phyloP scores from a whole-genome alignment of 2,329 filamentous ascomycete genomes.

The Nigrospora oryzae region DNA sequence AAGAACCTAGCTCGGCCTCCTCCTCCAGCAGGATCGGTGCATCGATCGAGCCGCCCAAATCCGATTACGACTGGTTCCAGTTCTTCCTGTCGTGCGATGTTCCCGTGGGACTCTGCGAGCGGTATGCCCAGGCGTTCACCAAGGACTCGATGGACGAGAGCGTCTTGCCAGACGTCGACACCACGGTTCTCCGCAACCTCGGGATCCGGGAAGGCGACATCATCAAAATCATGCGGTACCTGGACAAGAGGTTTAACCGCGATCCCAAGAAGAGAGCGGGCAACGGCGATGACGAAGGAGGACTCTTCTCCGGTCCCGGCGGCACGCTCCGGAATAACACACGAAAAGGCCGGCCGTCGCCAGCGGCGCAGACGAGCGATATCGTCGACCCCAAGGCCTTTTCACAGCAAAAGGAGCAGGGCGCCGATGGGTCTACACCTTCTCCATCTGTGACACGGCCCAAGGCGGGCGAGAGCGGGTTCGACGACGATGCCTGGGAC shows the following conservation, averaged over 20 bases:
- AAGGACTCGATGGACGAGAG: constrained; percentile 96
- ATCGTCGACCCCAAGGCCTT: constrained; percentile 84
- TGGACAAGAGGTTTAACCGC: constrained; percentile 75
- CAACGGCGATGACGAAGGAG: constrained; percentile 47
- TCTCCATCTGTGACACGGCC: constrained; percentile 17
- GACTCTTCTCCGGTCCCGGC: constrained; percentile 89
- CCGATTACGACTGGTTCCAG: constrained; percentile 96
- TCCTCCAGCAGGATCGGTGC: constrained; percentile 41
- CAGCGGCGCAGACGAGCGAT: constrained; percentile 78
- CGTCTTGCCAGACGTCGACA: constrained; percentile 81
- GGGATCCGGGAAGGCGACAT: constrained; percentile 97
- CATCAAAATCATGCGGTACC: constrained; percentile 81
- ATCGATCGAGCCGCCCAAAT: constrained; percentile 52
- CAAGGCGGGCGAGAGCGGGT: constrained; percentile 44
- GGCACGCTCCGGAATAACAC: constrained; percentile 90
- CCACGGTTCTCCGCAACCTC: constrained; percentile 72
- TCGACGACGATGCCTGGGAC: constrained; percentile 97
- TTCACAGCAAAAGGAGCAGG: constrained; percentile 47
- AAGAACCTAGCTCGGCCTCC: constrained; percentile 15
- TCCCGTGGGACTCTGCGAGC: constrained; percentile 84
- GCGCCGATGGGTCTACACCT: constrained; percentile 30
- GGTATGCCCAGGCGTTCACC: constrained; percentile 82
- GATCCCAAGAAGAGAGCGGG: constrained; percentile 43
- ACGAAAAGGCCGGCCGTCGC: constrained; percentile 79
- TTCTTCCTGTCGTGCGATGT: constrained; percentile 94